Evolutionary conservation across 306 rosid species (phyloP).

Genomic region (Casuarina cunninghamiana): DNA sequence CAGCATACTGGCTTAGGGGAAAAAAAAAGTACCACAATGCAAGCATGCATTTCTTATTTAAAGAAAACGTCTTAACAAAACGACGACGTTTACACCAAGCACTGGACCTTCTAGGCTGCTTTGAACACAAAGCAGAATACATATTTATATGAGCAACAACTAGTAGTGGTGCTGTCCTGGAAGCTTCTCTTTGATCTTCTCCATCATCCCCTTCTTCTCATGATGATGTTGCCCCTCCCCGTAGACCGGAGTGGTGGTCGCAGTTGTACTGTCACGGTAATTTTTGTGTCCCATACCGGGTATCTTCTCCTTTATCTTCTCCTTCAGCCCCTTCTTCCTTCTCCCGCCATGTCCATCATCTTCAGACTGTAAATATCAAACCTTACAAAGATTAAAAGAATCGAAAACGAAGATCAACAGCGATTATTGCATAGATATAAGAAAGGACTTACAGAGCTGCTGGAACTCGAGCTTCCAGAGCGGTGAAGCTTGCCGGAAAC

Average conservation of each 20-base stretch:
- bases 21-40: neutral
- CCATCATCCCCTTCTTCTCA: slow-evolving; percentile 44
- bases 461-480: slow-evolving; percentile 49
- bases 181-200: slow-evolving; percentile 47
- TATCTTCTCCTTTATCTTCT: slow-evolving; percentile 25
- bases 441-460: slow-evolving; percentile 46
- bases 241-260: slow-evolving; percentile 27
- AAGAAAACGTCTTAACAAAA: neutral
- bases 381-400: neutral
- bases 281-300: slow-evolving; percentile 14
- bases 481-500: slow-evolving; percentile 25
- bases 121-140: too few species aligned
- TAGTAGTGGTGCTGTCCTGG: neutral
- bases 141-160: neutral
- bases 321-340: slow-evolving; percentile 56
- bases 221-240: neutral
- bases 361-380: slow-evolving; percentile 34
- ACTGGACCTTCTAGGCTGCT: too few species aligned
- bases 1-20: neutral
- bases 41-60: neutral
- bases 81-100: too few species aligned
- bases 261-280: neutral
- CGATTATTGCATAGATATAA: too few species aligned
- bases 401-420: neutral
- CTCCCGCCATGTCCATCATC: slow-evolving; percentile 62